Evolutionary conservation across 306 rosid species (phyloP).

Genomic region (Lathyrus tuberosus): DNA sequence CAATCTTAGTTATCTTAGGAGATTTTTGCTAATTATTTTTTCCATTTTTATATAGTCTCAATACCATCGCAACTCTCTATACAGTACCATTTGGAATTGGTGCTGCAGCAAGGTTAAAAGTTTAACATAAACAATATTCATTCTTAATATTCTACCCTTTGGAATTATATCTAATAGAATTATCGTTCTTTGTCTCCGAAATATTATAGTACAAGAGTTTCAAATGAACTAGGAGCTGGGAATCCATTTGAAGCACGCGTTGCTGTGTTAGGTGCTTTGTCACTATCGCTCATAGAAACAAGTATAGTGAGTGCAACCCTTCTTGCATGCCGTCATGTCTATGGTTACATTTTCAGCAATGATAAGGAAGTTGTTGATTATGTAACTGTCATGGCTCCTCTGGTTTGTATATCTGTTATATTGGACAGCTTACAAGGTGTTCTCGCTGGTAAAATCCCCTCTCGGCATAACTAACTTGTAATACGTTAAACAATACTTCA

Average conservation of each 20-base stretch:
- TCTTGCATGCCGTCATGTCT: slow-evolving; percentile 52
- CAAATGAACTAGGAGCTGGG: slow-evolving; percentile 82
- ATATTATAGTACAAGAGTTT: slow-evolving; percentile 63
- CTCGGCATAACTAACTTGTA: not conserved
- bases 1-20: not conserved
- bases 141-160: not conserved
- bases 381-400: slow-evolving; percentile 71
- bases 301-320: slow-evolving; percentile 48
- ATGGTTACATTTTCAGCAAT: slow-evolving; percentile 64
- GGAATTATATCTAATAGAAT: not conserved
- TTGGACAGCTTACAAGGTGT: slow-evolving; percentile 68
- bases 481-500: not conserved
- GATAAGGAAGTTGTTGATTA: slow-evolving; percentile 72
- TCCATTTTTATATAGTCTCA: slow-evolving; percentile 49
- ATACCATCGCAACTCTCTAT: slow-evolving; percentile 57
- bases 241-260: slow-evolving; percentile 58
- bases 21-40: slow-evolving; percentile 6
- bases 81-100: slow-evolving; percentile 72
- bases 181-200: slow-evolving; percentile 1
- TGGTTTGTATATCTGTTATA: slow-evolving; percentile 52
- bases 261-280: slow-evolving; percentile 54
- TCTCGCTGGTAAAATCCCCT: slow-evolving; percentile 54
- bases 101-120: slow-evolving; percentile 63
- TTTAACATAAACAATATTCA: not conserved
- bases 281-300: slow-evolving; percentile 49